Evolutionary conservation across 805 yeast genomes (phyloP).

Genomic region (Candida tibetensis): DNA sequence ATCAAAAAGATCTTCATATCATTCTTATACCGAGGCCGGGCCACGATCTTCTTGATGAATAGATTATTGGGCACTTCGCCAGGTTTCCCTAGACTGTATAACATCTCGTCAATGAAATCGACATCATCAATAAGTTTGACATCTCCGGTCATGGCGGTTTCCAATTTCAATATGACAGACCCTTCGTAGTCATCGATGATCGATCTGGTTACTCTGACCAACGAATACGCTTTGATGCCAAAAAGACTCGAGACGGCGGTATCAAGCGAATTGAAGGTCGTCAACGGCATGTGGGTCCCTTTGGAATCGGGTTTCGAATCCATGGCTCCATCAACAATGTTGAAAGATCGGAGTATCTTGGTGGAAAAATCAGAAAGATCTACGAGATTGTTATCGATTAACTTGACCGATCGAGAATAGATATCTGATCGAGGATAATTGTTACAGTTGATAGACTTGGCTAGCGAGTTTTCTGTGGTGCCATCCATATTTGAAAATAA

Average conservation of each 20-base stretch:
- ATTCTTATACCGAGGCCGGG: slow-evolving; percentile 60
- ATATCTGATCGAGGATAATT: slow-evolving; percentile 4
- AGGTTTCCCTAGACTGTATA: slow-evolving; percentile 35
- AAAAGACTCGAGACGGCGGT: slow-evolving; percentile 46
- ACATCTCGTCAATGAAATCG: slow-evolving; percentile 37
- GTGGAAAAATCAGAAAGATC: slow-evolving; percentile 35
- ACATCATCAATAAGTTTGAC: slow-evolving; percentile 49
- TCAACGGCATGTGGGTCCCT: slow-evolving; percentile 15
- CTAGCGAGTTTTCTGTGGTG: background rate
- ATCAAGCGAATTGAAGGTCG: slow-evolving; percentile 43
- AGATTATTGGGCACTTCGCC: slow-evolving; percentile 47
- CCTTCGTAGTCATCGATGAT: slow-evolving; percentile 53
- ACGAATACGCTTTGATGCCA: slow-evolving; percentile 39
- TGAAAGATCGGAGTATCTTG: slow-evolving; percentile 35
- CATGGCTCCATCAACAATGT: slow-evolving; percentile 7
- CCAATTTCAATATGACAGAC: slow-evolving; percentile 50
- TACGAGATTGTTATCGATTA: slow-evolving; percentile 39
- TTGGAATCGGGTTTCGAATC: slow-evolving; percentile 2
- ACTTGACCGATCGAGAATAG: slow-evolving; percentile 29
- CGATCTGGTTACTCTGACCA: slow-evolving; percentile 53
- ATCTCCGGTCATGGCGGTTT: slow-evolving; percentile 56
- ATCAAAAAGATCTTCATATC: slow-evolving; percentile 61
- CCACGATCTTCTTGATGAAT: slow-evolving; percentile 55
- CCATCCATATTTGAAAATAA: slow-evolving; percentile 3
- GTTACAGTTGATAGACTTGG: background rate